Conservation (phyloP, 2,329 filamentous ascomycete genomes). For the Apiospora kogelbergensis region DNA sequence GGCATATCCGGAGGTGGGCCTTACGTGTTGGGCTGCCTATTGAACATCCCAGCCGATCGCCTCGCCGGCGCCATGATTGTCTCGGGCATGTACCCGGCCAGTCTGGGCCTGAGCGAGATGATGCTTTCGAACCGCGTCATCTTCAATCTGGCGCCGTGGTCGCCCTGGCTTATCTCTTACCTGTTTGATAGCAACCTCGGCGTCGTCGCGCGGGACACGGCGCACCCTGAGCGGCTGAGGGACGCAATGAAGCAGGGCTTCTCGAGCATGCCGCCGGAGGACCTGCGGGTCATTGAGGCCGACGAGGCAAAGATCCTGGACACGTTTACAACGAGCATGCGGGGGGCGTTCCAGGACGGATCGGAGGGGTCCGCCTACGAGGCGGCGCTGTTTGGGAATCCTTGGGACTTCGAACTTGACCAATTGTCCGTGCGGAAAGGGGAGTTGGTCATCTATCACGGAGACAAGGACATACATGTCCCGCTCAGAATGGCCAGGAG, state of each 20-base stretch:
- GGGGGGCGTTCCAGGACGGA: neutral
- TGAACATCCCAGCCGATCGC: slow-evolving; percentile 17
- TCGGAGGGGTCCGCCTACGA: slow-evolving; percentile 17
- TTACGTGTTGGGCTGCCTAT: slow-evolving; percentile 24
- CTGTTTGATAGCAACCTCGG: slow-evolving; percentile 16
- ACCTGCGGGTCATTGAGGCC: neutral
- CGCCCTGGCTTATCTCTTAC: slow-evolving; percentile 16
- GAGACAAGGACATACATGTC: slow-evolving; percentile 22
- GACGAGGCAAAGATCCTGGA: neutral
- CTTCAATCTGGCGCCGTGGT: slow-evolving; percentile 20
- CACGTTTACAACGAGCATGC: neutral
- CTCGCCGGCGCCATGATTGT: slow-evolving; percentile 18
- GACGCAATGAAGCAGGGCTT: slow-evolving; percentile 16
- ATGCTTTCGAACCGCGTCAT: slow-evolving; percentile 17
- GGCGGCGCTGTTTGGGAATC: slow-evolving; percentile 11
- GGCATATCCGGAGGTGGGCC: slow-evolving; percentile 28
- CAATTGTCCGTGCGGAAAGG: slow-evolving; percentile 17
- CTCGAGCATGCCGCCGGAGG: slow-evolving; percentile 14
- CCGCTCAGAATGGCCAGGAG: slow-evolving; percentile 23
- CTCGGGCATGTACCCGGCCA: slow-evolving; percentile 20
- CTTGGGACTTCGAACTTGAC: slow-evolving; percentile 24
- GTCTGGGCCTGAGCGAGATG: slow-evolving; percentile 23
- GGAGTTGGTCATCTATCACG: slow-evolving; percentile 22
- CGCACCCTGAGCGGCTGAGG: neutral
- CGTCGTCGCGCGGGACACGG: slow-evolving; percentile 4